Evolutionary conservation across 139 green algal species (phyloP).

Genomic region (Chlamydomonas incerta): DNA sequence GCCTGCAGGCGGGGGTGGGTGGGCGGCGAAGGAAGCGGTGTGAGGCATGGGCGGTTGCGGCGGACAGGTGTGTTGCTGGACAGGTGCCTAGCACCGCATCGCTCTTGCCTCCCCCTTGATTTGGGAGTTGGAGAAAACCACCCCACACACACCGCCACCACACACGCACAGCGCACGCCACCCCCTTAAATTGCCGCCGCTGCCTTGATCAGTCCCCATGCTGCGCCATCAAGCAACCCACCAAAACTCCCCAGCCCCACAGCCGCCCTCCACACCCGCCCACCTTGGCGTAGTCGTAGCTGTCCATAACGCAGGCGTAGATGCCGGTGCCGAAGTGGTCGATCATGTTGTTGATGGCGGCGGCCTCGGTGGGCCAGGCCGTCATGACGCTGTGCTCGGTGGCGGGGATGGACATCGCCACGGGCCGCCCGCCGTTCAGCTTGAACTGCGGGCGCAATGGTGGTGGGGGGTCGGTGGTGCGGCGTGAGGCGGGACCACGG

Average conservation of each 20-base stretch:
- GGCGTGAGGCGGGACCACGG: background rate
- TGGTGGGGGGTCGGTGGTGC: background rate
- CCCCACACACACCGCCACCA: too few species aligned
- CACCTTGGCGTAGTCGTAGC: conserved; percentile 84
- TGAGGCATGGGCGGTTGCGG: too few species aligned
- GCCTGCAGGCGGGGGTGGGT: conserved; percentile 64
- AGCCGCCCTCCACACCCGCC: background rate
- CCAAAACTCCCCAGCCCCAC: background rate
- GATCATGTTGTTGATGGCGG: conserved; percentile 93
- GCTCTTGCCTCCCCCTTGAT: too few species aligned
- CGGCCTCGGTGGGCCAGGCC: conserved; percentile 82
- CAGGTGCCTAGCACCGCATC: too few species aligned
- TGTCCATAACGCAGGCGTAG: conserved; percentile 92
- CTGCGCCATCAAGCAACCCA: background rate
- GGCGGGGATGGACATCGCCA: conserved; percentile 85
- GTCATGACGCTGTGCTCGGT: conserved; percentile 96
- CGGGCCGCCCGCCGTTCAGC: conserved; percentile 84
- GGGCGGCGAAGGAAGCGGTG: background rate
- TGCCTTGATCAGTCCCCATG: too few species aligned
- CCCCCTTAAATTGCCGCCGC: too few species aligned
- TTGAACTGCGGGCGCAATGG: conserved; percentile 74
- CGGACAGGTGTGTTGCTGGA: too few species aligned
- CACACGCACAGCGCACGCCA: too few species aligned
- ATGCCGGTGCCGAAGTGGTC: conserved; percentile 81
- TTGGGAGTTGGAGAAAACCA: too few species aligned